phyloP scores from a whole-genome alignment of 345 rosid species.

The Salix arbutifolia region DNA sequence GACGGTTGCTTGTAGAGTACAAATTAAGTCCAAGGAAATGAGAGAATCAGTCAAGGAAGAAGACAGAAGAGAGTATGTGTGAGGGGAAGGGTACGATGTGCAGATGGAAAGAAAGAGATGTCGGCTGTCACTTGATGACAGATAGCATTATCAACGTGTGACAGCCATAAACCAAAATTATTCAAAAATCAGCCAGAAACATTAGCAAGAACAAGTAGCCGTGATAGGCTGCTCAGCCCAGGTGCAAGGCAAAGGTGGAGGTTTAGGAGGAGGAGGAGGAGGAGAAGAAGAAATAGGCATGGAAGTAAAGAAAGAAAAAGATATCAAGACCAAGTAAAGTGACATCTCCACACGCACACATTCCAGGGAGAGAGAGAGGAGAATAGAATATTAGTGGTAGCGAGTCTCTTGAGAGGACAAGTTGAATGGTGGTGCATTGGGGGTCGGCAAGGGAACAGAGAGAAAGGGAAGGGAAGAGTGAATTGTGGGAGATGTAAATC shows the following conservation, averaged over 20 bases:
- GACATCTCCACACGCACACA: background rate
- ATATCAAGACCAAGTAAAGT: conserved; percentile 3
- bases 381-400: background rate
- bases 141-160: background rate
- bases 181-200: background rate
- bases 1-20: background rate
- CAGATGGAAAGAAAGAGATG: conserved; percentile 31
- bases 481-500: background rate
- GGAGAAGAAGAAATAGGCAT: background rate
- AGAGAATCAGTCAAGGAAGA: conserved; percentile 7
- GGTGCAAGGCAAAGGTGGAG: background rate
- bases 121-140: conserved; percentile 19
- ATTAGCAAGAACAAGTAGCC: background rate
- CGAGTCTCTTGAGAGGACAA: background rate
- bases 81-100: conserved; percentile 32
- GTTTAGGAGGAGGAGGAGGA: background rate
- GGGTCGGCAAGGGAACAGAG: background rate
- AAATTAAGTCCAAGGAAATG: background rate
- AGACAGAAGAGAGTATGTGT: conserved; percentile 6
- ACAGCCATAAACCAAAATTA: background rate
- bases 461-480: background rate
- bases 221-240: background rate
- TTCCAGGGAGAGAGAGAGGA: background rate
- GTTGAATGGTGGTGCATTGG: background rate
- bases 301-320: background rate